phyloP scores from a whole-genome alignment of 1,284 basidiomycete genomes.

The Quambalaria eucalypti region DNA sequence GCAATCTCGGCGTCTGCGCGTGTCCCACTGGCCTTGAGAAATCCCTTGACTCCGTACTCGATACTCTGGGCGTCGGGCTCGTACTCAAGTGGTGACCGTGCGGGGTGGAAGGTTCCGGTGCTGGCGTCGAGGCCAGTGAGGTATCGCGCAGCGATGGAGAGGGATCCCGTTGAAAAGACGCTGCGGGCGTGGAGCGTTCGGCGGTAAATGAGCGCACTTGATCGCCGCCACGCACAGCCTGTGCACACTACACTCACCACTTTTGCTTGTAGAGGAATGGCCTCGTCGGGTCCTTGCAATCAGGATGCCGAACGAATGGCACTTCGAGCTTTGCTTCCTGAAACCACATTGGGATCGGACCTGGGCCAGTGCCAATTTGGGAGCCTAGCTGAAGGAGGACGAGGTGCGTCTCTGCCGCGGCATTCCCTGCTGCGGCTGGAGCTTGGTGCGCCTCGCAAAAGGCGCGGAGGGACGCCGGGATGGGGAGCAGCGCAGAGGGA shows the following conservation, averaged over 20 bases:
- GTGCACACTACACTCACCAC: slow-evolving; percentile 3
- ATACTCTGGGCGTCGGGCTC: neutral
- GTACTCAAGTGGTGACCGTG: neutral
- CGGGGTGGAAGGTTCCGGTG: neutral
- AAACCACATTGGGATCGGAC: slow-evolving; percentile 1
- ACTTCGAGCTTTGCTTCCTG: slow-evolving; percentile 10
- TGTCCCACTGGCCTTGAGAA: neutral
- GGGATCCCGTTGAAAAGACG: neutral
- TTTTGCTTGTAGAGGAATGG: slow-evolving; percentile 4
- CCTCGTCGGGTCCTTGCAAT: neutral
- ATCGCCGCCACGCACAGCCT: no score
- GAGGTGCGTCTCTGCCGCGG: slow-evolving; percentile 1
- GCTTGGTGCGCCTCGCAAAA: no score
- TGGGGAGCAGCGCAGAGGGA: slow-evolving; percentile 1
- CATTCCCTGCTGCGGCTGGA: neutral
- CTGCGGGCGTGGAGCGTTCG: neutral
- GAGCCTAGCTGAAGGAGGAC: slow-evolving; percentile 11
- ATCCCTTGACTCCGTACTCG: neutral
- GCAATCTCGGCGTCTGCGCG: no score
- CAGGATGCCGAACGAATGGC: slow-evolving; percentile 9
- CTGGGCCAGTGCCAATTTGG: slow-evolving; percentile 8
- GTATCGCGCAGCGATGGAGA: neutral
- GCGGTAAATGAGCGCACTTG: no score
- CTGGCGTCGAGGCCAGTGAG: slow-evolving; percentile 1
- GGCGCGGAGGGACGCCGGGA: neutral